phyloP scores from a whole-genome alignment of 352 stramenopile genomes.

The Globisporangium ultimum region DNA sequence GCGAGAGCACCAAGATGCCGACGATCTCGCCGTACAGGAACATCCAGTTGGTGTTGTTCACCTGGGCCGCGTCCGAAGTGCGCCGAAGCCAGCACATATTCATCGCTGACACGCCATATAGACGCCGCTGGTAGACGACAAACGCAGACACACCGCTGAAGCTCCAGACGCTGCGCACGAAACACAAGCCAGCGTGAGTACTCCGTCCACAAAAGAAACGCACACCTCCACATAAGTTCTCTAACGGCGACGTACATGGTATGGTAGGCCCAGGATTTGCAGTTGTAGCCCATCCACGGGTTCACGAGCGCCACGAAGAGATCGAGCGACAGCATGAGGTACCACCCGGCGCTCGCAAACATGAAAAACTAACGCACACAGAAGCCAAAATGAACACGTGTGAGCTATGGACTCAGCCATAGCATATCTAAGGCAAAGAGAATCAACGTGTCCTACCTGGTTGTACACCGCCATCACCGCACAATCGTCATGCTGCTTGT shows the following conservation, averaged over 20 bases:
- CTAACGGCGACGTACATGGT: constrained; percentile 42
- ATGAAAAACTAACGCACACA: constrained; percentile 57
- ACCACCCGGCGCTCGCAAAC: constrained; percentile 64
- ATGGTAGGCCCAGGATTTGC: constrained; percentile 84
- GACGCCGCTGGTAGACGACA: constrained; percentile 55
- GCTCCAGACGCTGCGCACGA: constrained; percentile 56
- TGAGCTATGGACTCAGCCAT: not conserved
- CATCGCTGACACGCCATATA: constrained; percentile 62
- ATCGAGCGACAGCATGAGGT: constrained; percentile 82
- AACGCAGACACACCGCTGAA: constrained; percentile 58
- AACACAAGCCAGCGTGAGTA: not conserved
- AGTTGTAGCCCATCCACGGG: constrained; percentile 85
- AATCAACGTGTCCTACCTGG: constrained; percentile 26
- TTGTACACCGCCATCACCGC: constrained; percentile 57
- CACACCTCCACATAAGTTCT: not conserved
- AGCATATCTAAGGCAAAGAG: not conserved
- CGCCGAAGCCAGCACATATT: constrained; percentile 79
- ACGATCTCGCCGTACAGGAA: constrained; percentile 57
- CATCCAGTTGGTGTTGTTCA: constrained; percentile 69
- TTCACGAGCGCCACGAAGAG: constrained; percentile 85
- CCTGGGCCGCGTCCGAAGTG: constrained; percentile 28
- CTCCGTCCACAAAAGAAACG: no score
- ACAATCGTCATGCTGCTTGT: constrained; percentile 32
- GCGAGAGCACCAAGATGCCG: constrained; percentile 50
- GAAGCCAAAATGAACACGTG: not conserved